phyloP scores from a whole-genome alignment of 352 stramenopile genomes.

The Plasmopara viticola region DNA sequence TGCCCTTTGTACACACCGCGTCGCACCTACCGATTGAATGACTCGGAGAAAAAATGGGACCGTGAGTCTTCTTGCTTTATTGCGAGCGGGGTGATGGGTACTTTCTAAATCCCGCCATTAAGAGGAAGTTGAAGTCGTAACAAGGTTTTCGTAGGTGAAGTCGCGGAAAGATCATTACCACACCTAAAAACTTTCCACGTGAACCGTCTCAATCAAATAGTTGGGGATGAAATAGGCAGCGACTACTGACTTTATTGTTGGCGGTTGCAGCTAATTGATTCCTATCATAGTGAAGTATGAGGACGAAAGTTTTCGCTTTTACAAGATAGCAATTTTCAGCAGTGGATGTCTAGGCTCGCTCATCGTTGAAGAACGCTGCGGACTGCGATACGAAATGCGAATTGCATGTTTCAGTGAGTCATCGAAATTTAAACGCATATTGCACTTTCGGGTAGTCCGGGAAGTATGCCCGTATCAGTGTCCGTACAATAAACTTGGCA shows the following conservation, averaged over 20 bases:
- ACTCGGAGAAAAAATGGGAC: conserved; percentile 21
- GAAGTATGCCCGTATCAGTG: conserved; percentile 68
- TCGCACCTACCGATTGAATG: too few relatives aligned
- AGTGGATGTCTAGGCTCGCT: conserved; percentile 63
- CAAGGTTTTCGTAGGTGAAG: conserved; percentile 20
- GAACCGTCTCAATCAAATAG: conserved; percentile 47
- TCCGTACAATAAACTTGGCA: too few relatives aligned
- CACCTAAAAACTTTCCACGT: conserved; percentile 7
- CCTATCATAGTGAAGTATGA: conserved; percentile 12
- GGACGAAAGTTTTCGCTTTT: conserved; percentile 63
- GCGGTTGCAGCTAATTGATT: too few relatives aligned
- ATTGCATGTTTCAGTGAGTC: conserved; percentile 87
- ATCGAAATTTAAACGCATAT: conserved; percentile 90
- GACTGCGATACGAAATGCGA: conserved; percentile 88
- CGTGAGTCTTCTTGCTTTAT: conserved; percentile 19
- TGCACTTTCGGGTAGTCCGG: conserved; percentile 74
- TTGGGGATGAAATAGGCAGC: too few relatives aligned
- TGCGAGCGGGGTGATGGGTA: conserved; percentile 15
- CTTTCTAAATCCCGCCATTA: conserved; percentile 11
- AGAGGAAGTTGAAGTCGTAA: conserved; percentile 17
- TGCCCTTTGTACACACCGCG: conserved; percentile 18
- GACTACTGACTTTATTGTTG: too few relatives aligned
- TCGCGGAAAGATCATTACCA: conserved; percentile 24
- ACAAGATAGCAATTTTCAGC: conserved; percentile 36
- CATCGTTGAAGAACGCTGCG: conserved; percentile 89